phyloP scores from a whole-genome alignment of 2,329 filamentous ascomycete genomes.

The Aspergillus clavatus region DNA sequence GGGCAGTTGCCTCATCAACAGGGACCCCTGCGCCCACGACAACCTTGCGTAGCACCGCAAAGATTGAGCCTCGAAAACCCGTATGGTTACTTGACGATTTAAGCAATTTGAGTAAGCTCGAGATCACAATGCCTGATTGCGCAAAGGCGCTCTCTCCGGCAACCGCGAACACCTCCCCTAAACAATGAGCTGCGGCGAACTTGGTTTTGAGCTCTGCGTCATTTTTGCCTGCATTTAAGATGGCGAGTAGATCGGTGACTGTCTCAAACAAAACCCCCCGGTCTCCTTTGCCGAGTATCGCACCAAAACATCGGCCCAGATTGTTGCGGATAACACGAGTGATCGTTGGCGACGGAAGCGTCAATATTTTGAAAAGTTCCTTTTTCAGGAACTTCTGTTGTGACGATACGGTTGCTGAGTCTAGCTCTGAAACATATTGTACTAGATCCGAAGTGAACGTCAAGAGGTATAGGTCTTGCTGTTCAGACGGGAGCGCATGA shows the following conservation, averaged over 20 bases:
- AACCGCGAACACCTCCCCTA: conserved; percentile 85
- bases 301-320: conserved; percentile 74
- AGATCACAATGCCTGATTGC: conserved; percentile 69
- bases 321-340: conserved; percentile 88
- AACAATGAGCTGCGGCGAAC: conserved; percentile 79
- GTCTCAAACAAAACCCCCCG: conserved; percentile 90
- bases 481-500: conserved; percentile 81
- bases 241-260: conserved; percentile 75
- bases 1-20: conserved; percentile 77
- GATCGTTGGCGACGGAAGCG: conserved; percentile 71
- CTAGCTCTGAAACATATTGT: conserved; percentile 67
- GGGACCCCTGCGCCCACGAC: conserved; percentile 68
- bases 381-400: conserved; percentile 91
- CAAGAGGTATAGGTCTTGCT: conserved; percentile 90
- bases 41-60: conserved; percentile 71
- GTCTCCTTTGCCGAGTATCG: conserved; percentile 79
- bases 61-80: conserved; percentile 73
- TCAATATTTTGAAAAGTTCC: conserved; percentile 90
- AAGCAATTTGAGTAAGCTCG: conserved; percentile 68
- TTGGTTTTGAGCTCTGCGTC: conserved; percentile 75
- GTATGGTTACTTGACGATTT: conserved; percentile 76
- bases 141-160: conserved; percentile 90
- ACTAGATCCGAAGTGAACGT: conserved; percentile 80
- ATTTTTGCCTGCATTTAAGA: conserved; percentile 68
- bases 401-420: conserved; percentile 73